Base-by-base conservation (phyloP, 176 grass and related monocot genomes). In the Carex parvula region DNA sequence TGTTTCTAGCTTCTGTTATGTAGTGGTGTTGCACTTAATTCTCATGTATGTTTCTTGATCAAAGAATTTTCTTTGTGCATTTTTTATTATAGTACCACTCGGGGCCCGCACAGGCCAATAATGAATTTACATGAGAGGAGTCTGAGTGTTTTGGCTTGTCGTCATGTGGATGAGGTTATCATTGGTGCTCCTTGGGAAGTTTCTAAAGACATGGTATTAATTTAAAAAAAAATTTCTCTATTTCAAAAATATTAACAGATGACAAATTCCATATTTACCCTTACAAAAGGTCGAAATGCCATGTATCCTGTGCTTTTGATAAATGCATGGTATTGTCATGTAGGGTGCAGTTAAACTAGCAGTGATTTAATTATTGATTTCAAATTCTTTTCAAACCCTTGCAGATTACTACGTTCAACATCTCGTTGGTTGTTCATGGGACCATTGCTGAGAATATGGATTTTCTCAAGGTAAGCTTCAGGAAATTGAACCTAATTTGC, bases 151-250 rank as follows among this genome's bases (percentile, higher is more conserved):
- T 92, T 98, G 89, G 91, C 96, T 46, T 98, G 91, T 70, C 91
- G 93, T 72, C 91, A 95, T 89, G 96, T 93, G 80, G 96, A 95
- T 89, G 96, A 95, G 87, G 96, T 98, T 85, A 98, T 98, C 84
- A 98, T 98, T 81, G 96, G 93, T 86, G 93, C 93, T 22, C 95
- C 92, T 76, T 98, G 92, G 91, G 89, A 98, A 3, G 77, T 95
- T 89, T 98, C 92, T 62, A 98, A 91, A 93, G 92, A 95, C 81
- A 98, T 92, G 95, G 95, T 98, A 50, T 62, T 88, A 60, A 84
- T 57, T 70, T 82, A 70, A 35, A 54, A 26, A n/a, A 26, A 26
- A 26, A 26, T 81, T 41, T 86, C 37, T 46, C 18, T 44, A 46
- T 44, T n/a, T 53, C 4, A 16, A 78, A 10, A 33, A 57, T 78